A percentile compares a stretch with the other conserved stretches of the same genome.
Conservation (phyloP, 805 yeast species). For the Candida saitoana region DNA sequence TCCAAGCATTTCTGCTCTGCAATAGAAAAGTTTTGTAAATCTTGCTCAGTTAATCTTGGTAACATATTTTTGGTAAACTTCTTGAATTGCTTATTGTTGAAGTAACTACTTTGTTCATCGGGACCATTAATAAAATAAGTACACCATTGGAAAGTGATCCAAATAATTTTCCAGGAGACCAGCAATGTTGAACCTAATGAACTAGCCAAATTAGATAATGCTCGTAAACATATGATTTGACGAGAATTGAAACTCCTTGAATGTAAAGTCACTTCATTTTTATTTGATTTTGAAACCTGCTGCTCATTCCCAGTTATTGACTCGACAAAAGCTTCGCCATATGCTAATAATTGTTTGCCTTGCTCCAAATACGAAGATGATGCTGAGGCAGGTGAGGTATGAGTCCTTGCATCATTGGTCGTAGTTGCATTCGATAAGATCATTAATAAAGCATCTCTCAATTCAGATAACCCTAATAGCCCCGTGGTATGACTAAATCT, state of each 20-base stretch:
- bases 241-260: slow-evolving; percentile 50
- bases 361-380: slow-evolving; percentile 12
- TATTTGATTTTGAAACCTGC: slow-evolving; percentile 12
- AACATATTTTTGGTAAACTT: slow-evolving; percentile 14
- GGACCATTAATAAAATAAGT: slow-evolving; percentile 65
- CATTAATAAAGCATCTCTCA: slow-evolving; percentile 50
- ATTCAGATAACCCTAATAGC: slow-evolving; percentile 49
- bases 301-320: slow-evolving; percentile 44
- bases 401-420: slow-evolving; percentile 1
- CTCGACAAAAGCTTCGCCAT: slow-evolving; percentile 51
- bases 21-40: slow-evolving; percentile 47
- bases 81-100: slow-evolving; percentile 29
- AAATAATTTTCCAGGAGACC: slow-evolving; percentile 58
- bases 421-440: slow-evolving; percentile 25
- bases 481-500: slow-evolving; percentile 82
- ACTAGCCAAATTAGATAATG: slow-evolving; percentile 68
- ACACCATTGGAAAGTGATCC: slow-evolving; percentile 73
- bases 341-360: slow-evolving; percentile 36
- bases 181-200: slow-evolving; percentile 76
- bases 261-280: slow-evolving; percentile 1
- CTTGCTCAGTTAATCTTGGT: slow-evolving; percentile 41
- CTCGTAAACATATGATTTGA: slow-evolving; percentile 73
- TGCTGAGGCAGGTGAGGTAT: background rate
- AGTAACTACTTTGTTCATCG: slow-evolving; percentile 26
- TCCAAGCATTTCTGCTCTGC: slow-evolving; percentile 61